Evolutionary conservation across 2,329 filamentous ascomycete species (phyloP).

Genomic region (Alternaria ethzedia): DNA sequence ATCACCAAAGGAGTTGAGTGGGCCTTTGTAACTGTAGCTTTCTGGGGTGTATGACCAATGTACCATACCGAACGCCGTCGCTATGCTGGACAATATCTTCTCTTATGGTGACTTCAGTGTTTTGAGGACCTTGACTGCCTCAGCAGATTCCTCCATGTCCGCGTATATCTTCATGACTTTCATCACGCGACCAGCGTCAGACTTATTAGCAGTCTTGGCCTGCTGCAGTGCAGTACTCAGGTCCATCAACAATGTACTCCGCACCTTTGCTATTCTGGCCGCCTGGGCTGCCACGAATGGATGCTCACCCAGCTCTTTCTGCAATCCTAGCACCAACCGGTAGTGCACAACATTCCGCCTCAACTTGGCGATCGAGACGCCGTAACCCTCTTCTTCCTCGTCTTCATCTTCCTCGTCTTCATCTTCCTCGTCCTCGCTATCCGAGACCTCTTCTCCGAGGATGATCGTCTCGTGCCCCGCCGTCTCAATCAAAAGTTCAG

Average conservation of each 20-base stretch:
- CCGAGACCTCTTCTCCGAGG: slow-evolving; percentile 15
- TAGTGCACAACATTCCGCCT: slow-evolving; percentile 65
- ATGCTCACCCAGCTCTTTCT: slow-evolving; percentile 62
- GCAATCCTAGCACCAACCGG: slow-evolving; percentile 60
- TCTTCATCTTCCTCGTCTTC: slow-evolving; percentile 47
- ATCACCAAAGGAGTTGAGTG: slow-evolving; percentile 48
- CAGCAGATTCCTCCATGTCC: slow-evolving; percentile 65
- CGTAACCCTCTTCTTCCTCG: slow-evolving; percentile 34
- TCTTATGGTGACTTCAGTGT: slow-evolving; percentile 28
- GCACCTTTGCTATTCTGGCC: slow-evolving; percentile 62
- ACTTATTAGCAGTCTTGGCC: slow-evolving; percentile 52
- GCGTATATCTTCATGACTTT: slow-evolving; percentile 66
- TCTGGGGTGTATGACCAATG: slow-evolving; percentile 42
- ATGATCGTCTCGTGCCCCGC: slow-evolving; percentile 22
- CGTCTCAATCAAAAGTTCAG: slow-evolving; percentile 62
- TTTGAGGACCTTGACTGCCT: slow-evolving; percentile 65
- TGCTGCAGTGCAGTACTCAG: slow-evolving; percentile 68
- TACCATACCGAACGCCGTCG: slow-evolving; percentile 54
- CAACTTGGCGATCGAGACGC: slow-evolving; percentile 53
- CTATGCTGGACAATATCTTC: slow-evolving; percentile 47
- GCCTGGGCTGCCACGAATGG: slow-evolving; percentile 68
- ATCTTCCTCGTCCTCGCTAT: slow-evolving; percentile 38
- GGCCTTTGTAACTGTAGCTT: slow-evolving; percentile 38
- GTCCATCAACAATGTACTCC: slow-evolving; percentile 69
- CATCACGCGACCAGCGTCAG: slow-evolving; percentile 55